Conservation (phyloP, 345 rosid genomes). For the Excoecaria agallocha region DNA sequence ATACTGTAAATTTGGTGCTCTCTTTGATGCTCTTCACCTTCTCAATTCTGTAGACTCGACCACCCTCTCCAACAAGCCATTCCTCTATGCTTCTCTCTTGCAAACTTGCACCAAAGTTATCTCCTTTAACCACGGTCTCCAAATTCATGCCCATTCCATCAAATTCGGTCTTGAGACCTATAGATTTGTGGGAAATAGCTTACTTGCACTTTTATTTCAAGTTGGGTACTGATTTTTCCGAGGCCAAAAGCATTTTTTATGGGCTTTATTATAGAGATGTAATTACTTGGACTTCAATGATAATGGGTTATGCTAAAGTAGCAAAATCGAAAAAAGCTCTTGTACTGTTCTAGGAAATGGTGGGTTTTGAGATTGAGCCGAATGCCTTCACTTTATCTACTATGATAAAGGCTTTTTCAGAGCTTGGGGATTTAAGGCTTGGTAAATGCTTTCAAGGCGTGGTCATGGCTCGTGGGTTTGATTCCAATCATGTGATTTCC, state of each 20-base stretch:
- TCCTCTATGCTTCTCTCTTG: constrained; percentile 60
- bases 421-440: constrained; percentile 43
- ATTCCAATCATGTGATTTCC: constrained; percentile 49
- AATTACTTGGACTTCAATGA: constrained; percentile 85
- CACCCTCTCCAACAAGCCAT: constrained; percentile 42
- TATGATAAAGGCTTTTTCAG: constrained; percentile 75
- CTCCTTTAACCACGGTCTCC: constrained; percentile 62
- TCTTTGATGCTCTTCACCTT: constrained; percentile 51
- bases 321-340: constrained; percentile 51
- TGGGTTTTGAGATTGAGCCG: constrained; percentile 58
- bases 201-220: constrained; percentile 77
- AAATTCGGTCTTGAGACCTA: constrained; percentile 80
- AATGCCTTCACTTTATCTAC: constrained; percentile 74
- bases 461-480: constrained; percentile 56
- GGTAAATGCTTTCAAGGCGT: constrained; percentile 73
- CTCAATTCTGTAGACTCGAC: constrained; percentile 41
- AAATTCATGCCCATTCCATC: constrained; percentile 62
- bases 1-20: constrained; percentile 53
- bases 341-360: constrained; percentile 64
- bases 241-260: constrained; percentile 63
- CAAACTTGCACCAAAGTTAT: constrained; percentile 61
- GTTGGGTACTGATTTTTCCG: constrained; percentile 51
- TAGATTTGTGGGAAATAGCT: constrained; percentile 72
- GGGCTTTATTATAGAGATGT: constrained; percentile 59
- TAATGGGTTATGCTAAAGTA: constrained; percentile 56